phyloP scores from a whole-genome alignment of 164 flowering plant species.

The Taxillus chinensis region DNA sequence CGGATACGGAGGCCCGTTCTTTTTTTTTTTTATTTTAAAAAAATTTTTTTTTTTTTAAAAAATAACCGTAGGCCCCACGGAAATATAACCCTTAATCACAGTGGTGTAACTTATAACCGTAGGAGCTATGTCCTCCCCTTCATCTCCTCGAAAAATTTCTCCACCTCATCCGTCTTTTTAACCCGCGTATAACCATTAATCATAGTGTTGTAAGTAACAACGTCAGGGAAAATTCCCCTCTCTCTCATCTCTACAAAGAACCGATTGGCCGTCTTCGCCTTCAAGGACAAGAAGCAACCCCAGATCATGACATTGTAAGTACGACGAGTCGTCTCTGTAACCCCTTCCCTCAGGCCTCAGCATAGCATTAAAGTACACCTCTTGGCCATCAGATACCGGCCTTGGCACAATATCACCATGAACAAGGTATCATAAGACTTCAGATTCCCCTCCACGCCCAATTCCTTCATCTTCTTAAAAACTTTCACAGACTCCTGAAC shows the following conservation, averaged over 20 bases:
- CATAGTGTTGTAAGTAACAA: slow-evolving; percentile 66
- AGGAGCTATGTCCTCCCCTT: slow-evolving; percentile 52
- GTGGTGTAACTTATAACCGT: slow-evolving; percentile 73
- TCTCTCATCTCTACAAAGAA: slow-evolving; percentile 80
- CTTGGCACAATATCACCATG: slow-evolving; percentile 66
- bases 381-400: slow-evolving; percentile 85
- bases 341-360: slow-evolving; percentile 63
- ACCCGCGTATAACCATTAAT: slow-evolving; percentile 63
- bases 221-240: slow-evolving; percentile 54
- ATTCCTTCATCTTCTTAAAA: slow-evolving; percentile 69
- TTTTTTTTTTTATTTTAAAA: too few relatives aligned
- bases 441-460: slow-evolving; percentile 50
- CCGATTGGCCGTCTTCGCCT: slow-evolving; percentile 56
- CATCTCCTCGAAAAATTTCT: slow-evolving; percentile 70
- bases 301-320: slow-evolving; percentile 77
- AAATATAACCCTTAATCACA: slow-evolving; percentile 81
- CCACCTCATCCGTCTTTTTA: slow-evolving; percentile 66
- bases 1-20: too few relatives aligned
- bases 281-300: slow-evolving; percentile 87
- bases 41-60: too few relatives aligned
- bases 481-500: slow-evolving; percentile 88
- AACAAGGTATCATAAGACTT: slow-evolving; percentile 68
- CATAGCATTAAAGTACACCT: slow-evolving; percentile 80
- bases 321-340: slow-evolving; percentile 58
- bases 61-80: too few relatives aligned